A percentile compares a stretch with the other conserved stretches of the same genome.
These are phyloP conservation scores for Metrosideros polymorpha DNA, from an alignment of 441 rosid genomes.

Conservation along the genomic window DNA sequence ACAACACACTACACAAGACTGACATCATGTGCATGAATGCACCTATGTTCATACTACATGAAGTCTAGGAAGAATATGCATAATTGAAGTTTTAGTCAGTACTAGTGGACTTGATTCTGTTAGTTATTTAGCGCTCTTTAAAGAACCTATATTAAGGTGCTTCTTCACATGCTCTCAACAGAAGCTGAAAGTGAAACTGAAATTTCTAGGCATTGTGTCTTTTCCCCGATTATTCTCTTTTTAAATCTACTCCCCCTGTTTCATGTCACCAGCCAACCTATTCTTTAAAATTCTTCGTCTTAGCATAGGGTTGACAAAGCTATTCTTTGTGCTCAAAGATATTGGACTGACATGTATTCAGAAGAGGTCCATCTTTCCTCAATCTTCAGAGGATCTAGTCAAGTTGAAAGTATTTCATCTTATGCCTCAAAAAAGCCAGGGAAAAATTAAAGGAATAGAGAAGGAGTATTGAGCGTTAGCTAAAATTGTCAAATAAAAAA, in stretches of 20 bases:
- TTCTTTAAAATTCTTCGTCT: not conserved
- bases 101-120: not conserved
- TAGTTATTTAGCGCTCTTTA: not conserved
- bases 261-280: not conserved
- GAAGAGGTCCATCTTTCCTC: not conserved
- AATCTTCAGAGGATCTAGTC: not conserved
- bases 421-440: not conserved
- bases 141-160: not conserved
- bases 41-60: not conserved
- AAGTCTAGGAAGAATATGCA: not conserved
- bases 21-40: not conserved
- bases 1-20: not conserved
- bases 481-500: not conserved
- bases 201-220: not conserved
- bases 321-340: not conserved
- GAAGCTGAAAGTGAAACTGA: not conserved
- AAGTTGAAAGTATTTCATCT: not conserved
- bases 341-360: not conserved
- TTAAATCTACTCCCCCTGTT: not conserved
- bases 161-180: not conserved
- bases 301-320: not conserved
- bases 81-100: not conserved
- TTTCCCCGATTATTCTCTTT: not conserved
- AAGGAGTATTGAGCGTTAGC: not conserved
- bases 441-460: not conserved